A percentile compares a stretch with the other conserved stretches of the same genome.
Conservation (phyloP, 371 early-diverging fungal species). For the Fennellomyces sp. region DNA sequence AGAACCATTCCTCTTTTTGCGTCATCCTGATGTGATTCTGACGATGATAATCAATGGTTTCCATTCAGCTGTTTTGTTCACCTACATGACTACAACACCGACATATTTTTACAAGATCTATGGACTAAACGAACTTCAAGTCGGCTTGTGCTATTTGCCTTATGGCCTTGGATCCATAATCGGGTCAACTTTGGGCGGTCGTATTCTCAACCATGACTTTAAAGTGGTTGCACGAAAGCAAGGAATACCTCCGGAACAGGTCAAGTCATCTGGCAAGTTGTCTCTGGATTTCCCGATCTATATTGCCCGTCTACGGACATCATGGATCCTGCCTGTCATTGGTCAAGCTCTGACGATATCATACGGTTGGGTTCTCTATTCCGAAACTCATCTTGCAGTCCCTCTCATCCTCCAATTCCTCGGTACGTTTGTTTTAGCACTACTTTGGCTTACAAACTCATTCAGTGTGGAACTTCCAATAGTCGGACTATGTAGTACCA, state of each 20-base stretch:
- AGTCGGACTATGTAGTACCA: neutral
- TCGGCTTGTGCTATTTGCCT: slow-evolving; percentile 20
- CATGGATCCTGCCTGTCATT: slow-evolving; percentile 27
- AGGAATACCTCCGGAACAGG: neutral
- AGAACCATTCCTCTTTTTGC: slow-evolving; percentile 22
- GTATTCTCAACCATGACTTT: slow-evolving; percentile 18
- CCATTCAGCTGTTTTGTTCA: slow-evolving; percentile 29
- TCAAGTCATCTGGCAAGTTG: slow-evolving; percentile 4
- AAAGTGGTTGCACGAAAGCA: neutral
- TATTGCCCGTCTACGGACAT: slow-evolving; percentile 26
- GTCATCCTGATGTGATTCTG: slow-evolving; percentile 27
- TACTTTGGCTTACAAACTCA: too few species aligned
- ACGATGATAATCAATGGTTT: slow-evolving; percentile 27
- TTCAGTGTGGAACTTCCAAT: neutral
- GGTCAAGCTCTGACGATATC: slow-evolving; percentile 22
- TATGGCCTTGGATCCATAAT: slow-evolving; percentile 13
- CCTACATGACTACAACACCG: slow-evolving; percentile 11
- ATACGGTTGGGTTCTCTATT: slow-evolving; percentile 30
- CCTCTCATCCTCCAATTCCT: slow-evolving; percentile 33
- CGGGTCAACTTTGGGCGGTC: slow-evolving; percentile 13
- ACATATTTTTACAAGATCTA: slow-evolving; percentile 11
- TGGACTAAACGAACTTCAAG: slow-evolving; percentile 14
- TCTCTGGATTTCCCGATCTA: slow-evolving; percentile 30
- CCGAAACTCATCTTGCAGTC: slow-evolving; percentile 12
- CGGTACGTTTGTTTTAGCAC: slow-evolving; percentile 15